Percentiles rank a stretch among this genome's conserved stretches.
These are phyloP conservation scores for Linanthus parryae DNA, from an alignment of 148 eudicot genomes.

Conservation along the genomic window DNA sequence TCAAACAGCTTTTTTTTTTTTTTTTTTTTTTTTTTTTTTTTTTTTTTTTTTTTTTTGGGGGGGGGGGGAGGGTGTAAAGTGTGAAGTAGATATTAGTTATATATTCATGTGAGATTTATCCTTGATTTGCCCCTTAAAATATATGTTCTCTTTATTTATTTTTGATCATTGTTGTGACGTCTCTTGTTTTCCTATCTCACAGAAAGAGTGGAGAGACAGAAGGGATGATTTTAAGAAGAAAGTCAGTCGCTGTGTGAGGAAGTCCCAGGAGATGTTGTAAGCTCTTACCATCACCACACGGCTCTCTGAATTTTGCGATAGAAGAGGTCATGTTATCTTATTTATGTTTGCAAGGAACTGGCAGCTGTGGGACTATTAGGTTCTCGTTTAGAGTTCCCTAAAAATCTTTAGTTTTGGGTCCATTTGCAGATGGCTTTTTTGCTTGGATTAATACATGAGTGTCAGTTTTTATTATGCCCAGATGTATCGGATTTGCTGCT, in stretches of 20 bases:
- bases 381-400: neutral
- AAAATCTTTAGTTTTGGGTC: neutral
- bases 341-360: neutral
- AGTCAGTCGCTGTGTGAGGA: slow-evolving; percentile 28
- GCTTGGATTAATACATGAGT: neutral
- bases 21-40: too few species aligned
- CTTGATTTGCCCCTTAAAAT: too few species aligned
- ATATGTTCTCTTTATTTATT: too few species aligned
- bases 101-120: too few species aligned
- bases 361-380: neutral
- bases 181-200: too few species aligned
- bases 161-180: too few species aligned
- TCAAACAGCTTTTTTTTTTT: too few species aligned
- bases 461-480: neutral
- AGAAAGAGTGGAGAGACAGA: slow-evolving; percentile 32
- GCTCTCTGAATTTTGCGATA: neutral
- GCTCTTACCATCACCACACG: neutral
- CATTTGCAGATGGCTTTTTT: neutral
- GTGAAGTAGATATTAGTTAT: too few species aligned
- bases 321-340: neutral
- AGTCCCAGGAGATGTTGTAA: slow-evolving; percentile 26
- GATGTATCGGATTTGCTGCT: neutral
- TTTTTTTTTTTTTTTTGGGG: too few species aligned
- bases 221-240: slow-evolving; percentile 26
- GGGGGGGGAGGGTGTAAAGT: too few species aligned